Percentiles rank a stretch among this genome's conserved stretches.
phyloP scores from a whole-genome alignment of 192 early-diverging fungal species.

The Nowakowskiella sp. region DNA sequence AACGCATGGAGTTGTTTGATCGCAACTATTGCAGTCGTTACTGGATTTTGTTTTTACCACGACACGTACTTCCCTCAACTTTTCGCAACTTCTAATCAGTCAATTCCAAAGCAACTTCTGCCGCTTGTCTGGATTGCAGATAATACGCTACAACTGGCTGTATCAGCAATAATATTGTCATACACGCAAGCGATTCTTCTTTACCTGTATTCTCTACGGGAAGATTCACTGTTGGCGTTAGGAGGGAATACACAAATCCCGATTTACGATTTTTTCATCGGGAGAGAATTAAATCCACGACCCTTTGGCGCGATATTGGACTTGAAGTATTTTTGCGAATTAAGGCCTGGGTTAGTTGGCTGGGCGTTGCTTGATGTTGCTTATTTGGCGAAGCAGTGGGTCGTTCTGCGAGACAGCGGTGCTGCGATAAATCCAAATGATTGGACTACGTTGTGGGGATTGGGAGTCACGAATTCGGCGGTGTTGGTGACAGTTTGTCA shows the following conservation, averaged over 20 bases:
- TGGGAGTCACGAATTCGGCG: constrained; percentile 65
- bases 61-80: no score
- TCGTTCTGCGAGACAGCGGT: constrained; percentile 35
- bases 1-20: constrained; percentile 51
- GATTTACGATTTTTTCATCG: constrained; percentile 92
- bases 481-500: constrained; percentile 67
- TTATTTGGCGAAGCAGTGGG: constrained; percentile 70
- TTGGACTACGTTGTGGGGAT: not conserved
- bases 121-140: constrained; percentile 77
- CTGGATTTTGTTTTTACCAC: constrained; percentile 29
- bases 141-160: constrained; percentile 64
- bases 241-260: constrained; percentile 89
- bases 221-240: constrained; percentile 57
- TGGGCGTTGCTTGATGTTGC: constrained; percentile 77
- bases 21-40: constrained; percentile 27
- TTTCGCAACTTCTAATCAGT: not conserved
- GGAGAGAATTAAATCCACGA: constrained; percentile 92
- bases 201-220: no score
- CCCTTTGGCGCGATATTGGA: constrained; percentile 55
- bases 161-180: constrained; percentile 60
- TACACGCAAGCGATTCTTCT: no score
- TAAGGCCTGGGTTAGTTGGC: constrained; percentile 86
- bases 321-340: constrained; percentile 89
- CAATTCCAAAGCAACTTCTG: not conserved
- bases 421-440: not conserved